These are phyloP conservation scores for Chamaenerion angustifolium DNA, from an alignment of 345 rosid species.

Conservation along the genomic window DNA sequence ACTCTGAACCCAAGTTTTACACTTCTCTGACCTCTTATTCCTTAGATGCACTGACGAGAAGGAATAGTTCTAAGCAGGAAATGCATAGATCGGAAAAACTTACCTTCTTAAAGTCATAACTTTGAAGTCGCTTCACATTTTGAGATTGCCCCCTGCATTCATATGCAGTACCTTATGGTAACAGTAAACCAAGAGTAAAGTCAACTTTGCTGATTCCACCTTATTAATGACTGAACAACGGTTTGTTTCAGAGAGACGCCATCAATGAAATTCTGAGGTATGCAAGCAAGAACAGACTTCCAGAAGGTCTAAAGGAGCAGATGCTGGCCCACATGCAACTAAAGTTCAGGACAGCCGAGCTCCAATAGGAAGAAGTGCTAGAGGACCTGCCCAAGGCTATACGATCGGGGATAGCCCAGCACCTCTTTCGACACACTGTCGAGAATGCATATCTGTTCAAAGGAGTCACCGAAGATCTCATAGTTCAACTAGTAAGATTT, in stretches of 20 bases:
- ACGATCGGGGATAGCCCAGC: constrained; percentile 69
- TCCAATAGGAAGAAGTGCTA: constrained; percentile 76
- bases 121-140: no score
- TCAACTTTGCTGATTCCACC: constrained; percentile 3
- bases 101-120: no score
- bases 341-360: constrained; percentile 73
- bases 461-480: constrained; percentile 59
- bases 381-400: constrained; percentile 84
- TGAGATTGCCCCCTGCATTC: no score
- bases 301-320: constrained; percentile 74
- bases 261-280: constrained; percentile 61
- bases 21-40: no score
- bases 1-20: no score
- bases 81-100: no score
- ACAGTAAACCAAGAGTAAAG: no score
- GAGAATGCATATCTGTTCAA: constrained; percentile 57
- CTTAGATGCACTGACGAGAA: no score
- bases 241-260: constrained; percentile 49
- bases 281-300: constrained; percentile 70
- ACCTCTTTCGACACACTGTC: constrained; percentile 46
- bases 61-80: no score
- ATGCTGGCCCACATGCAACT: constrained; percentile 90
- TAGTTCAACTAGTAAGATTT: constrained; percentile 49
- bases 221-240: constrained; percentile 1
- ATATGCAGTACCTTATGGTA: no score